phyloP scores from a whole-genome alignment of 176 grass and related monocot genomes.

The Zoysia japonica region DNA sequence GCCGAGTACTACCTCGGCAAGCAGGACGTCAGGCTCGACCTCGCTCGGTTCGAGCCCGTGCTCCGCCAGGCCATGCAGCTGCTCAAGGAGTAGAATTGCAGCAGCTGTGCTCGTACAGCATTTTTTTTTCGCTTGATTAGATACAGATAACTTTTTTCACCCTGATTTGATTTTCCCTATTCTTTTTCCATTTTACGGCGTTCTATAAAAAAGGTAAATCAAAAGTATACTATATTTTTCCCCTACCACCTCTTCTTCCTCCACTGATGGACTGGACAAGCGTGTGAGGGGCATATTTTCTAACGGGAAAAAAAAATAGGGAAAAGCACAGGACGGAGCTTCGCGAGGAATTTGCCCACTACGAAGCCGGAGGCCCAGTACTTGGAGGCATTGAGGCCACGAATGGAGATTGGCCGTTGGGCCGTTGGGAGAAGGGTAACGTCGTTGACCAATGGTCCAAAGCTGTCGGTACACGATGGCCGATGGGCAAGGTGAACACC shows the following conservation, averaged over 20 bases:
- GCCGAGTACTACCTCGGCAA: constrained; percentile 73
- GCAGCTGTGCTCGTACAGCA: neutral
- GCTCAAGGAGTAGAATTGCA: constrained; percentile 36
- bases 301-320: no score
- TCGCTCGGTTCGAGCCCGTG: constrained; percentile 61
- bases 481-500: neutral
- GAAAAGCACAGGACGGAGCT: no score
- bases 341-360: no score
- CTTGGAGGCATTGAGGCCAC: no score
- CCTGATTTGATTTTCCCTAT: neutral
- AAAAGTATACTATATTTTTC: neutral
- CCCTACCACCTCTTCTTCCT: no score
- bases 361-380: no score
- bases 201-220: neutral
- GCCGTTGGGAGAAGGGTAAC: constrained; percentile 19
- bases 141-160: no score
- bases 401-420: no score
- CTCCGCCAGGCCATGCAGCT: constrained; percentile 60
- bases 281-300: no score
- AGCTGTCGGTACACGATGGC: neutral
- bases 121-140: neutral
- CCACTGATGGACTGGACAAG: no score
- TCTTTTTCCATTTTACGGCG: constrained; percentile 7
- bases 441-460: neutral
- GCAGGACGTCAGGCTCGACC: constrained; percentile 73